A percentile compares a stretch with the other conserved stretches of the same genome.
phyloP scores from a whole-genome alignment of 2,329 filamentous ascomycete species.

The Phialophora expanda region DNA sequence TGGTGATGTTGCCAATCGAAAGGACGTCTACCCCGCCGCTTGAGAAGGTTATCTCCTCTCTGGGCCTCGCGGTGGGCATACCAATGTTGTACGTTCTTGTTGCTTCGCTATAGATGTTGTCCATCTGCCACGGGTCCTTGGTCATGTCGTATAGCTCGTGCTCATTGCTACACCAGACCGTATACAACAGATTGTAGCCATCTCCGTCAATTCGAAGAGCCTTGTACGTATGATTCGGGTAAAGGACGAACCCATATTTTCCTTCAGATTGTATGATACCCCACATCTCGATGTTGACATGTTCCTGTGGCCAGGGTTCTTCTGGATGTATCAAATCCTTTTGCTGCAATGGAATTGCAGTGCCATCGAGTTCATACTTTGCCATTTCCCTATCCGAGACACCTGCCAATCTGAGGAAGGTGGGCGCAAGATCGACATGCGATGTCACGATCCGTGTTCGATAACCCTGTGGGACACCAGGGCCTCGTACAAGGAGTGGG shows the following conservation, averaged over 20 bases:
- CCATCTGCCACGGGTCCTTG: constrained; percentile 46
- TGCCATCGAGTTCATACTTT: constrained; percentile 62
- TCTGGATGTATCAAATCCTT: constrained; percentile 35
- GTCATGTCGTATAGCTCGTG: constrained; percentile 50
- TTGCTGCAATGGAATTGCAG: constrained; percentile 53
- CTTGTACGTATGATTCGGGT: constrained; percentile 46
- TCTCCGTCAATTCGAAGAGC: constrained; percentile 46
- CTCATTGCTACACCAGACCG: constrained; percentile 50
- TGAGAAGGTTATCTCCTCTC: neutral
- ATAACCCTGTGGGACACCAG: constrained; percentile 56
- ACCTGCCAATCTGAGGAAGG: constrained; percentile 52
- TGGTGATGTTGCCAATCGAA: constrained; percentile 3
- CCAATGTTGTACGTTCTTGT: constrained; percentile 2
- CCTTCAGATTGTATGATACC: constrained; percentile 48
- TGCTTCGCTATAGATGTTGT: constrained; percentile 41
- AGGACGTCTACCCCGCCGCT: neutral
- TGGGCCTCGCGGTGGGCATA: neutral
- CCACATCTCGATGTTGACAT: constrained; percentile 66
- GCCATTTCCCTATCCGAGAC: constrained; percentile 31
- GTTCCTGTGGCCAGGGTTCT: constrained; percentile 53
- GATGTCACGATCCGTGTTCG: constrained; percentile 59
- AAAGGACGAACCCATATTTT: constrained; percentile 35
- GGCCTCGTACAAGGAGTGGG: constrained; percentile 64
- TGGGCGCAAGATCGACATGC: constrained; percentile 69
- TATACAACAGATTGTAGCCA: constrained; percentile 49